Evolutionary conservation across 2,329 filamentous ascomycete species (phyloP).

Genomic region (Aspergillus brasiliensis): DNA sequence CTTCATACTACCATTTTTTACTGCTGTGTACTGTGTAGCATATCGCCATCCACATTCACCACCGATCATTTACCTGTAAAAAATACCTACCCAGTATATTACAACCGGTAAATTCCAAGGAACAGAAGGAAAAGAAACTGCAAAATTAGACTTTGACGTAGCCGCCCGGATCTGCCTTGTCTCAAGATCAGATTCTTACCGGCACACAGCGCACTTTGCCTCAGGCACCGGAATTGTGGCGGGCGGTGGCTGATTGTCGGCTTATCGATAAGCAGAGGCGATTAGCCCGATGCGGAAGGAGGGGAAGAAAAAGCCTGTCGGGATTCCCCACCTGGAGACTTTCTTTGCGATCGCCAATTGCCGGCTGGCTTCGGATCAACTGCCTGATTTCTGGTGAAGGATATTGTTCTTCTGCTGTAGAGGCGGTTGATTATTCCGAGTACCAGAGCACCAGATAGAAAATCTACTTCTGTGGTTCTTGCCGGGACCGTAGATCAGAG

Average conservation of each 20-base stretch:
- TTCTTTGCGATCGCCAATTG: not conserved
- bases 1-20: too few relatives aligned
- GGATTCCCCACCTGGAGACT: not conserved
- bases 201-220: constrained; percentile 9
- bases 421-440: too few relatives aligned
- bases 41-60: too few relatives aligned
- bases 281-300: constrained; percentile 13
- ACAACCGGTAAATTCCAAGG: not conserved
- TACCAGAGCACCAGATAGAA: not conserved
- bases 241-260: not conserved
- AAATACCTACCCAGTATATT: not conserved
- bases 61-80: too few relatives aligned
- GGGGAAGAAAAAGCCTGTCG: not conserved
- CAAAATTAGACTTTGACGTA: not conserved
- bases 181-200: not conserved
- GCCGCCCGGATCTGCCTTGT: not conserved
- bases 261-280: constrained; percentile 32
- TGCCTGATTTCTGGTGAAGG: not conserved
- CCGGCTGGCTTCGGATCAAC: not conserved
- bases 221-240: constrained; percentile 5
- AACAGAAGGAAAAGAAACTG: not conserved
- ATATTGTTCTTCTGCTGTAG: too few relatives aligned
- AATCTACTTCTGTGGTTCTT: not conserved
- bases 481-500: not conserved
- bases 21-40: too few relatives aligned